Base-by-base conservation (phyloP, 306 rosid species). In the Cucurbita ficifolia region DNA sequence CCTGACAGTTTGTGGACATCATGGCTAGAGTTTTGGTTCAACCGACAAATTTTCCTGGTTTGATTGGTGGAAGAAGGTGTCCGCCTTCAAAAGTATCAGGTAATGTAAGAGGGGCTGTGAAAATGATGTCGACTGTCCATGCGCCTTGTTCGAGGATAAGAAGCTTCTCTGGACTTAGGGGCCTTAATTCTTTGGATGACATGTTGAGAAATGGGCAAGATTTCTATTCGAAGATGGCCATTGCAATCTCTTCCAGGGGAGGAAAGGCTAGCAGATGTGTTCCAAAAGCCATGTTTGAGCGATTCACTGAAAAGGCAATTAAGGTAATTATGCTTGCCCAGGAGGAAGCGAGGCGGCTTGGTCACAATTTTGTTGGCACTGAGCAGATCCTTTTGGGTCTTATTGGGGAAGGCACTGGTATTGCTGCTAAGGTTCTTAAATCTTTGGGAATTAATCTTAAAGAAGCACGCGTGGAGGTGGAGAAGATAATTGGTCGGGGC, bases 311-410 rank as follows among this genome's bases (percentile, higher is more conserved):
- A 80, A 94, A 94, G 70, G 97, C 99, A 46, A 94, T 94, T 73
- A 91, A 91, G 80, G 99, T 91, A 38, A 94, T 94, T 51, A 91
- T 94, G 99, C 91, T 94, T 12, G 99, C 99, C 21, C 97, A 94
- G 78, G 99, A 94, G 86, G 99, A 94, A 86, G 96, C 99, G 69
- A 90, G 96, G 74, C 88, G 99, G 8, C 92, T 94, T 78, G 99
- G 99, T 77, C 98, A 94, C 82, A 91, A 94, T 81, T 94, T 94
- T 74, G 99, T 94, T 74, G 99, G 99, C 61, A 94, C 99, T 0
- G 99, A 94, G 88, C 98, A 91, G 83, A 94, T 94, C 76, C 89
- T 94, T n/a, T 86, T 94, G 83, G 97, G 97, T 67, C 99, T 94
- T 76, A 91, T 94, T 56, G 99, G 97, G 53, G 99, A 94, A 82